Base-by-base conservation (phyloP, 83 land plant genomes). In the Picea abies region DNA sequence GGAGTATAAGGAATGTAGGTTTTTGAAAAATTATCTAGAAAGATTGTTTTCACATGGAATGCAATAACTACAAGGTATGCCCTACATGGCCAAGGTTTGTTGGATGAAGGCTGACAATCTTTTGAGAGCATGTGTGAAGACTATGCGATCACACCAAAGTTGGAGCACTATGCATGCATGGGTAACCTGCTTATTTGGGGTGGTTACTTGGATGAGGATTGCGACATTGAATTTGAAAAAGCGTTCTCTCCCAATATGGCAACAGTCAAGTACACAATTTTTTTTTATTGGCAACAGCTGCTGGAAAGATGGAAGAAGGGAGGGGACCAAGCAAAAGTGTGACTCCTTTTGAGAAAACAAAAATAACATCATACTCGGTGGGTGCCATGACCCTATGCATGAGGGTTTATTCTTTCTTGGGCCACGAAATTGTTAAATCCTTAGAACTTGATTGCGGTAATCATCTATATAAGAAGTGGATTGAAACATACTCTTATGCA, bases 351-450 rank as follows among this genome's bases (percentile, higher is more conserved):
- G 93, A 91, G 75, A 91, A 85, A 82, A 90, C 90, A 19, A 90
- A 89, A 79, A 68, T 90, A 83, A 91, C 94, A 32, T 93, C 98
- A 8, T 90, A 90, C 64, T 93, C 94, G 15, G 85, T 97, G 7
- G 96, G 91, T 72, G 97, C 99, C 20, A 94, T 97, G 98, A 88
- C 94, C 15, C 99, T 98, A 58, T 96, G 98, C 84, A 92, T 96
- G 97, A 94, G 92, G 81, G 85, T 97, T 37, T 91, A 96, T 88
- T 93, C 98, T 56, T 94, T 85, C 78, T 68, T 98, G 67, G 99
- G 93, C 1, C 90, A 91, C 80, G 94, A 96, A 79, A 80, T 94
- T 19, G 66, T 47, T 17, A 82, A 71, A 64, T 49, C 81, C 56
- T 10, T 93, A 23, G 70, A 84, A 37, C 67, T 80, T 29, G 82